phyloP scores from a whole-genome alignment of 345 rosid genomes.

The Barbarea vulgaris region DNA sequence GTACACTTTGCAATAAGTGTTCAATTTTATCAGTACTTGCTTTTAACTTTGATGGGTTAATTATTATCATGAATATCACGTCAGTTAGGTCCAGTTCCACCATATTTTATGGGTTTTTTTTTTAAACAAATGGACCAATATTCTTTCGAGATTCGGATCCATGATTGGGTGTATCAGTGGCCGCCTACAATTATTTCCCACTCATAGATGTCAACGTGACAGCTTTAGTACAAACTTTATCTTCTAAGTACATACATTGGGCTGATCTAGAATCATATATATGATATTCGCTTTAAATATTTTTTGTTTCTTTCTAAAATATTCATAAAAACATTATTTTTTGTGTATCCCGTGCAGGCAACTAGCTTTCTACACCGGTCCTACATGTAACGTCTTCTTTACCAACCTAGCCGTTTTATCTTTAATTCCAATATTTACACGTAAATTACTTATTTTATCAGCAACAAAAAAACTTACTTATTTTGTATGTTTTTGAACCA shows the following conservation, averaged over 20 bases:
- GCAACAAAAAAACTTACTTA: neutral
- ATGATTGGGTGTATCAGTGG: slow-evolving; percentile 17
- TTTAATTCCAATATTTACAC: neutral
- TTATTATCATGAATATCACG: neutral
- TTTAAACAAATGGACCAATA: slow-evolving; percentile 17
- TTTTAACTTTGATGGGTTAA: neutral
- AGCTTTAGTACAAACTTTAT: slow-evolving; percentile 21
- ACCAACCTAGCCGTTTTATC: neutral
- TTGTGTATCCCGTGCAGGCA: slow-evolving; percentile 60
- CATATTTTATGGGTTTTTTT: neutral
- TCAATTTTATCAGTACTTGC: slow-evolving; percentile 7
- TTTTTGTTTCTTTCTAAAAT: neutral
- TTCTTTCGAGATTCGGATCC: slow-evolving; percentile 12
- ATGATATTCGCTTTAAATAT: neutral
- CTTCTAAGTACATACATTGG: slow-evolving; percentile 3
- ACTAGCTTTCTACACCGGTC: slow-evolving; percentile 82
- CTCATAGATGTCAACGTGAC: slow-evolving; percentile 23
- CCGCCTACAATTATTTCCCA: neutral
- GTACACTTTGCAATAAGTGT: neutral
- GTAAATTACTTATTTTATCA: neutral
- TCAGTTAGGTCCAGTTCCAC: slow-evolving; percentile 3
- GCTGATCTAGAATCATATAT: neutral
- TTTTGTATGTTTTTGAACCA: slow-evolving; percentile 9
- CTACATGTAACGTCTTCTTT: slow-evolving; percentile 67
- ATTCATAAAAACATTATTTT: neutral